A percentile compares a stretch with the other conserved stretches of the same genome.
These are phyloP conservation scores for Cupressus sempervirens DNA, from an alignment of 75 land plant species.

Conservation along the genomic window DNA sequence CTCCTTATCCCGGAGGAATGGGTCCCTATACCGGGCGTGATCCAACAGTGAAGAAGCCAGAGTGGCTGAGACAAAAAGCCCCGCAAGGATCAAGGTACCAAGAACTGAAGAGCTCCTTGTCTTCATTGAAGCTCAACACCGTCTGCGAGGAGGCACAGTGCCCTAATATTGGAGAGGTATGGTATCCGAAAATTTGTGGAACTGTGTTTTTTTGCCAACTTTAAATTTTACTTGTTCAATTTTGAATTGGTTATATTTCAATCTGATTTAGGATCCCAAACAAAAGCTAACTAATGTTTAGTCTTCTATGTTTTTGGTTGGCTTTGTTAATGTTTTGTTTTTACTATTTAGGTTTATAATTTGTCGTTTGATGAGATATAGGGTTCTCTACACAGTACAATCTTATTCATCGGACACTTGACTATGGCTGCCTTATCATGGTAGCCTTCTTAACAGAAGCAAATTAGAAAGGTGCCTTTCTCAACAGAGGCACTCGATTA, in stretches of 20 bases:
- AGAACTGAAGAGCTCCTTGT: conserved; percentile 58
- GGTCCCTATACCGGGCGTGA: conserved; percentile 86
- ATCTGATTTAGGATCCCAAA: not conserved
- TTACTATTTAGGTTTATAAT: not conserved
- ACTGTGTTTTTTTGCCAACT: not conserved
- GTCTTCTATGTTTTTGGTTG: not conserved
- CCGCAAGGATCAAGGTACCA: conserved; percentile 72
- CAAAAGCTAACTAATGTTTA: not conserved
- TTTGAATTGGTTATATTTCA: not conserved
- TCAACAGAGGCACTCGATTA: too few species aligned
- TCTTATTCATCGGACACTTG: not conserved
- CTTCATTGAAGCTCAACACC: conserved; percentile 72
- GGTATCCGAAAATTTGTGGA: not conserved
- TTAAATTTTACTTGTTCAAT: not conserved
- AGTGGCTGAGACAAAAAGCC: conserved; percentile 86
- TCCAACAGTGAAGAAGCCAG: conserved; percentile 85
- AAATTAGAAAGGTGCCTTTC: not conserved
- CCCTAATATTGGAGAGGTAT: conserved; percentile 93
- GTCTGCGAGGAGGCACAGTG: conserved; percentile 98
- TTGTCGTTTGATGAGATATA: not conserved
- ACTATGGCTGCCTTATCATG: not conserved
- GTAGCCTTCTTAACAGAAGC: not conserved
- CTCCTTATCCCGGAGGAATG: conserved; percentile 71
- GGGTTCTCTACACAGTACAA: not conserved
- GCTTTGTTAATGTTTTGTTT: too few species aligned